Base-by-base conservation (phyloP, 306 rosid genomes). In the Mimosa bimucronata region DNA sequence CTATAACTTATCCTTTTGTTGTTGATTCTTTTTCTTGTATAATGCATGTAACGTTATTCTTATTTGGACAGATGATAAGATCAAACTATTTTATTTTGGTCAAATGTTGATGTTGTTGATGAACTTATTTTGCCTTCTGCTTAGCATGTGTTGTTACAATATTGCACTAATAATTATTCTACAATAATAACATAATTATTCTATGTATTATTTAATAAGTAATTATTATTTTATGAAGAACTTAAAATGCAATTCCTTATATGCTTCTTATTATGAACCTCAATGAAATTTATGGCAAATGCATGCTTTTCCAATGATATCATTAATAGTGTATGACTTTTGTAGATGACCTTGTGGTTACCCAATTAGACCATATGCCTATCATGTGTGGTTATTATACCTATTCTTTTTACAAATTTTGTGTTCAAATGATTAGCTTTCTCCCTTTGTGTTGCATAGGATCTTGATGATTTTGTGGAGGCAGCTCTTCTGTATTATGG, bases 401-500 rank as follows among this genome's bases (percentile, higher is more conserved):
- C 48, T 41, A 30, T 61, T 68, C 58, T 68, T 68, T 48, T 78
- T 66, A 58, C 67, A 68, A 45, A 40, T 31, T 61, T 11, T 61
- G 74, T 81, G 48, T 64, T 26, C 50, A 81, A 82, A 61, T 21
- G 61, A 83, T 44, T 34, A 2, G 13, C 6, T 7, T 60, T 38
- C 37, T 6, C 25, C 65, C 23, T 10, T 42, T 77, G 70, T 84
- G 79, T 68, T 79, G 75, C 40, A 75, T 83, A 94, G 98, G 98
- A 94, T 88, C 95, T 94, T 77, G 97, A 92, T 42, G 90, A 92
- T 88, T 88, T 94, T 80, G 92, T 91, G 86, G 95, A 91, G 92
- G 98, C 97, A 61, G 98, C 98, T 25, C 95, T 94, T 84, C 80
- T 84, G 72, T 92, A 84, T 85, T 94, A 94, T 84, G 93, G 97